Evolutionary conservation across 148 eudicot species (phyloP), one percentile per base, ranked within the genome.

Genomic region (Polygonum maritimum): DNA sequence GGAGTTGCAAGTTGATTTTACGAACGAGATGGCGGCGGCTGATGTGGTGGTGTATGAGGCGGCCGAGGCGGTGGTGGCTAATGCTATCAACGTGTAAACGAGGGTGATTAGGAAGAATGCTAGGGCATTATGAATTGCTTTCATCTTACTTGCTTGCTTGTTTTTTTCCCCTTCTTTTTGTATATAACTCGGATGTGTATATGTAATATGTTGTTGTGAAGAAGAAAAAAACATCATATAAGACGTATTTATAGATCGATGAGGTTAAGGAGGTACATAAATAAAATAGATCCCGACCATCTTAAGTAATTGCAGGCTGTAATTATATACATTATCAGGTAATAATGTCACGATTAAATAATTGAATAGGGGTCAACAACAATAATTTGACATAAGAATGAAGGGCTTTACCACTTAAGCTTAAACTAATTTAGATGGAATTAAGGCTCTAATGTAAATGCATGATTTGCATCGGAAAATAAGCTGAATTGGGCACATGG

Each of bases 1-100:
- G 1, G 78, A 69, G 69, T 55, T 73, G 19, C 78, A 79, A 18
- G 58, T 73, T n/a, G 62, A 11, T 75, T 70, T 75, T 2, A 75
- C 49, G 21, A 41, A 73, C 38, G 47, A 38, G 49, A 40, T 9
- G 49, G 19, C 8, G 48, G 48, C 73, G 2, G 16, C 39, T n/a
- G 45, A 4, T 19, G 55, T 35, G 33, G 75, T 5, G 55, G 54
- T 15, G 15, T 55, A 7, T 18, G 54, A 5, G 5, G 41, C 5
- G 10, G 49, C 41, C 11, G 51, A 55, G 14, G 75, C 19, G 57
- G 54, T 73, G 55, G 36, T 15, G 38, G 69, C 16, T 26, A 33
- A 31, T 26, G 12, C 11, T 62, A 38, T 26, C 16, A 22, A 5
- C 21, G 26, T 19, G 63, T 5, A 9, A 21, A 58, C 0, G 10